Base-by-base conservation (phyloP, 2,329 filamentous ascomycete genomes). In the Huntiella decipiens region DNA sequence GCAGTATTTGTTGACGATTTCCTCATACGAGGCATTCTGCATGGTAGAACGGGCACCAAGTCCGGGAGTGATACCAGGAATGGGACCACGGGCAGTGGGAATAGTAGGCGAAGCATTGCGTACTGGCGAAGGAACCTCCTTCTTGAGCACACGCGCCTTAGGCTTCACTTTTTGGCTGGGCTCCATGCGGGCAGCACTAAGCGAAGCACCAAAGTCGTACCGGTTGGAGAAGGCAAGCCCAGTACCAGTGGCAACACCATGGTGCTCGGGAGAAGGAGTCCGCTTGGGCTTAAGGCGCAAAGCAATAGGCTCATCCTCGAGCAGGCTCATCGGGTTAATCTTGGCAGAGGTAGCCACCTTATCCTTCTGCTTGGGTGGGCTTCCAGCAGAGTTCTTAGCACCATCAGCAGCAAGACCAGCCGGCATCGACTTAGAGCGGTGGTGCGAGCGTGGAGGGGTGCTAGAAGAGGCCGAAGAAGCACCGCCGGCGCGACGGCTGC, bases 1-100 rank as follows among this genome's bases (percentile, higher is more conserved):
- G 73, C 91, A 98, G 71, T 94, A 98, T 69, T 93, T 95, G 69
- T 93, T 87, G 62, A 98, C 82, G 53, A 98, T 74, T 65, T 98
- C 91, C 64, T 92, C 84, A 61, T 98, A 96, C 50, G 88, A 87
- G 50, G 84, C 78, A 52, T 86, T 92, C 50, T 87, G 75, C 53
- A 94, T 79, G 56, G 63, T 63, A 42, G 64, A 54, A 52, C 63
- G 60, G 67, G 68, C 59, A 57, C 72, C 66, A 63, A 72, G 57
- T 31, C 17, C 43, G 62, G 74, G 59, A 48, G 61, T 57, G n/a
- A 38, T 12, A 48, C 63, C 64, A 50, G 61, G 57, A 13, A 43
- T 28, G 6, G 6, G 12, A 17, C 39, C 15, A 32, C 42, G 31
- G 13, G 17, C 16, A 35, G 22, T 38, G 34, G 48, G 8, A 34